Base-by-base conservation (phyloP, 2,329 filamentous ascomycete genomes). In the Biscogniauxia mediterranea region DNA sequence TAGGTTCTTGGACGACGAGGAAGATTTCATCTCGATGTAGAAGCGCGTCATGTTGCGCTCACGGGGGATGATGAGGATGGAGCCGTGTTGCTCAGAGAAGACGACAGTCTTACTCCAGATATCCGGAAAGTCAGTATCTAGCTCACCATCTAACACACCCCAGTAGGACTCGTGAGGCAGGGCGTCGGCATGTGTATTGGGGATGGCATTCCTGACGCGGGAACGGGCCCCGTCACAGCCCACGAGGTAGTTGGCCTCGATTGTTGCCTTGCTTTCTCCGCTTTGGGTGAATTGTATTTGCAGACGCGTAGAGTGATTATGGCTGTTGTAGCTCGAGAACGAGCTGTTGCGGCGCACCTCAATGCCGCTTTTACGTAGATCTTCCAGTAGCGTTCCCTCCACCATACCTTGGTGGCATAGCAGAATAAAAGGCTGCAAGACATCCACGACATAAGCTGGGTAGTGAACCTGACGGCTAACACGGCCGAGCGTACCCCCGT, bases 181-280 rank as follows among this genome's bases (percentile, higher is more conserved):
- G 38, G 65, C 65, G 19, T 65, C 66, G 11, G 68, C 66, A 58
- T 69, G 80, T 53, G 74, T 81, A 72, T 78, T 78, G 66, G 76
- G 83, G 56, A 91, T 89, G 68, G 82, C 83, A 68, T 84, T 86
- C 32, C 89, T 83, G 23, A 92, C 89, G 66, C 84, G 85, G 8
- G 88, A 91, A 67, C 90, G 86, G 0, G 89, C 89, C 13, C 89
- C 89, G 67, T 92, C 89, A 66, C 88, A 91, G 64, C 89, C 89
- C 54, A 92, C 82, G 5, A 92, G 77, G 66, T 89, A 92, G 54
- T 86, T 81, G 1, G 59, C 58, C 59, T 74, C 76, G 20, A 6
- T 32, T 32, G 7, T 32, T 32, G 28, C 28, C 11, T 68, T 72
- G 1, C 69, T 73, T 1, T 78, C 75, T 5, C 70, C 73, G 13